Conservation (phyloP, 495 filamentous ascomycete genomes). For the Tetracladium marchalianum region DNA sequence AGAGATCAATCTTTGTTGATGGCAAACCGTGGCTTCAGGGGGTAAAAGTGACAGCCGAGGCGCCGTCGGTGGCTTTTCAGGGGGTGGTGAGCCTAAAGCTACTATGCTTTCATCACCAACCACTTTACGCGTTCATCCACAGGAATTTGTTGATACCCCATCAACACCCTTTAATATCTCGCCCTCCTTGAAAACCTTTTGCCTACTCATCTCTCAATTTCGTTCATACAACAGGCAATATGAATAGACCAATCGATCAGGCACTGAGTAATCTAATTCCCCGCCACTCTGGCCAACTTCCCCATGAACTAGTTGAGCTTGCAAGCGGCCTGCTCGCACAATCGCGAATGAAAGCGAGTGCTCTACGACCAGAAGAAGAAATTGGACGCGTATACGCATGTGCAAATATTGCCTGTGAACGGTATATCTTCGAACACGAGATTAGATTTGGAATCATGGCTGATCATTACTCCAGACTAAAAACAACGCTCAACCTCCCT, state of each 20-base stretch:
- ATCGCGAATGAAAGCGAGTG: slow-evolving; percentile 69
- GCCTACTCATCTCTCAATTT: not conserved
- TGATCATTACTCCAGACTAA: slow-evolving; percentile 44
- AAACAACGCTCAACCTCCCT: slow-evolving; percentile 74
- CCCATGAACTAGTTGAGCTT: slow-evolving; percentile 63
- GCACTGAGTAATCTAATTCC: slow-evolving; percentile 69
- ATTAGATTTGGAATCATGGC: not conserved
- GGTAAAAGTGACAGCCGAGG: too few species aligned
- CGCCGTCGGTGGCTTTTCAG: too few species aligned
- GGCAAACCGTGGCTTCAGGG: too few species aligned
- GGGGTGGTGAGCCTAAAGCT: too few species aligned
- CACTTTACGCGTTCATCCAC: too few species aligned
- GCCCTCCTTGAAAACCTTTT: too few species aligned
- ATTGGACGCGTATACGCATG: slow-evolving; percentile 80
- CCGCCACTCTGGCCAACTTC: slow-evolving; percentile 60
- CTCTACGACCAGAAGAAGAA: slow-evolving; percentile 80
- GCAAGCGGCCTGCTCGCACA: slow-evolving; percentile 77
- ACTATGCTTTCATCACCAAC: too few species aligned
- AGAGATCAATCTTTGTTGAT: too few species aligned
- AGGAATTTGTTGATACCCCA: too few species aligned
- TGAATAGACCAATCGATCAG: slow-evolving; percentile 70
- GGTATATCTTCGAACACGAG: slow-evolving; percentile 31
- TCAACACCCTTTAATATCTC: too few species aligned
- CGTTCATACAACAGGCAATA: slow-evolving; percentile 21
- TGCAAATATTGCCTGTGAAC: slow-evolving; percentile 83